Conservation (phyloP, 768 basidiomycete species). For the Boletales sp. region DNA sequence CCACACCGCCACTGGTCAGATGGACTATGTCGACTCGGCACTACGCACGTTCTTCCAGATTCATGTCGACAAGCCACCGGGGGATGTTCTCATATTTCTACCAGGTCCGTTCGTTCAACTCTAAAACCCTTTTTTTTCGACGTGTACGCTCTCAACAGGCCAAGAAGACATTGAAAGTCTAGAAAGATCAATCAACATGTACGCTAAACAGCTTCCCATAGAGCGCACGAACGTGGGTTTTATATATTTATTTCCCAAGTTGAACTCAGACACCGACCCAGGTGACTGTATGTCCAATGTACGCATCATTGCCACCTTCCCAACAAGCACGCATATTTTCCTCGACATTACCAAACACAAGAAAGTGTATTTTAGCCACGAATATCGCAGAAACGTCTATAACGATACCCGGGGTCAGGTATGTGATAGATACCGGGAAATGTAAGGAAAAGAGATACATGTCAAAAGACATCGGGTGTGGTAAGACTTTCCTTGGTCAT, state of each 20-base stretch:
- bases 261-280: conserved; percentile 26
- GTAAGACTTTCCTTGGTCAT: conserved; percentile 30
- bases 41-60: conserved; percentile 94
- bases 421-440: conserved; percentile 94
- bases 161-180: conserved; percentile 96
- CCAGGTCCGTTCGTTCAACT: conserved; percentile 51
- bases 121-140: not conserved
- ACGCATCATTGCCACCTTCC: conserved; percentile 74
- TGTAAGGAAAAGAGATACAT: conserved; percentile 93
- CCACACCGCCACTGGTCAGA: conserved; percentile 67
- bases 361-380: conserved; percentile 94
- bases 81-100: conserved; percentile 92
- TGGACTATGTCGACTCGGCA: conserved; percentile 86
- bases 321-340: conserved; percentile 80
- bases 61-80: conserved; percentile 72
- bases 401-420: conserved; percentile 93
- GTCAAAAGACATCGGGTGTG: conserved; percentile 64
- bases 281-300: conserved; percentile 80
- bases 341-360: conserved; percentile 56
- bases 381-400: conserved; percentile 99
- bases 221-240: conserved; percentile 47
- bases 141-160: conserved; percentile 40
- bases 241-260: not conserved
- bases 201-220: conserved; percentile 65
- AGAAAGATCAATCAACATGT: conserved; percentile 65